A percentile compares a stretch with the other conserved stretches of the same genome.
Evolutionary conservation across 176 grass and related monocot species (phyloP).

Genomic region (Chrysopogon serrulatus): DNA sequence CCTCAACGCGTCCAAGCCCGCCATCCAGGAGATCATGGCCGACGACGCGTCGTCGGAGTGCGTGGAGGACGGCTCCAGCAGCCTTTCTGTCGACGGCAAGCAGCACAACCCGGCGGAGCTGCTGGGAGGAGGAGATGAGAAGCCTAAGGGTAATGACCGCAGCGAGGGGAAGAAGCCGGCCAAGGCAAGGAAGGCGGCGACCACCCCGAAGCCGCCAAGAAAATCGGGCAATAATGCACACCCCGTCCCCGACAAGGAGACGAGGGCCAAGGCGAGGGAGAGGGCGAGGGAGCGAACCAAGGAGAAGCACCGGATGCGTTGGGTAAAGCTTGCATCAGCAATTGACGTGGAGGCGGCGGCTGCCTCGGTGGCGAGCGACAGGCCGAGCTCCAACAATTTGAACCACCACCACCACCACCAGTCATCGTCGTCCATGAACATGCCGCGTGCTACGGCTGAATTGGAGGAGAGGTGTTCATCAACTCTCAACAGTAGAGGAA

Average conservation of each 20-base stretch:
- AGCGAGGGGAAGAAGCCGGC: slow-evolving; percentile 43
- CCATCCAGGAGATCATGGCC: slow-evolving; percentile 63
- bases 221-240: slow-evolving; percentile 25
- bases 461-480: slow-evolving; percentile 56
- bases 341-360: slow-evolving; percentile 37
- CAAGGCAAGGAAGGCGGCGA: slow-evolving; percentile 29
- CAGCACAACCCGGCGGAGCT: background rate
- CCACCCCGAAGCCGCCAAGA: slow-evolving; percentile 35
- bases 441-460: slow-evolving; percentile 37
- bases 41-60: slow-evolving; percentile 48
- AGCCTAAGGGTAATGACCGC: background rate
- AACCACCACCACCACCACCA: too few relatives aligned
- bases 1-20: slow-evolving; percentile 67
- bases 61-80: slow-evolving; percentile 62
- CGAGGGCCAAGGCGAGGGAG: slow-evolving; percentile 73
- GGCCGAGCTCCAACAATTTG: slow-evolving; percentile 21
- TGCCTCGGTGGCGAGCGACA: slow-evolving; percentile 2
- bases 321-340: slow-evolving; percentile 54
- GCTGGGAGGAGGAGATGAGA: background rate
- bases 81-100: slow-evolving; percentile 56
- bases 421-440: slow-evolving; percentile 29
- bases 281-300: slow-evolving; percentile 83
- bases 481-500: slow-evolving; percentile 22
- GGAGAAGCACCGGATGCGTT: slow-evolving; percentile 70
- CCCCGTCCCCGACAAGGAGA: slow-evolving; percentile 58